A percentile compares a stretch with the other conserved stretches of the same genome.
Conservation (phyloP, 2,329 filamentous ascomycete genomes). For the Beauveria brongniartii region DNA sequence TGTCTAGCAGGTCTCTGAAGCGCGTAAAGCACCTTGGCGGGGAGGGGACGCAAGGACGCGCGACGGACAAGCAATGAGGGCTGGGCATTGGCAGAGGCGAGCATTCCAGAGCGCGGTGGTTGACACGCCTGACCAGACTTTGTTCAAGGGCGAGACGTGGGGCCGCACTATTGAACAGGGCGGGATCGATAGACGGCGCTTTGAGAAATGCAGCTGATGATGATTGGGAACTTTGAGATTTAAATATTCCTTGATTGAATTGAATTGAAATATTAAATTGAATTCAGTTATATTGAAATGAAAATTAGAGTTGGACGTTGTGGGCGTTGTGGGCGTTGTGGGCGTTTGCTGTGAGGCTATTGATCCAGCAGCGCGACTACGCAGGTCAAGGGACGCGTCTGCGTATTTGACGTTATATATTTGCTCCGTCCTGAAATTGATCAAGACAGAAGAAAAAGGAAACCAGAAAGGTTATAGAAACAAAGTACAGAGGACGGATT, state of each 20-base stretch:
- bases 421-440: background rate
- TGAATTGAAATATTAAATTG: background rate
- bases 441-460: background rate
- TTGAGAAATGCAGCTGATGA: constrained; percentile 1
- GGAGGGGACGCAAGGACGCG: background rate
- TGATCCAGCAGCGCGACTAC: background rate
- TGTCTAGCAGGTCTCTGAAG: constrained; percentile 12
- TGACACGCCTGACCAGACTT: constrained; percentile 2
- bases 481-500: background rate
- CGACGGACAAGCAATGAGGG: constrained; percentile 1
- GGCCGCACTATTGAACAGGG: constrained; percentile 8
- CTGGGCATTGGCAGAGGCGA: constrained; percentile 3
- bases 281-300: background rate
- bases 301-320: background rate
- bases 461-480: background rate
- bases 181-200: background rate
- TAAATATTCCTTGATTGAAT: background rate
- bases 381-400: background rate
- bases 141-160: constrained; percentile 19
- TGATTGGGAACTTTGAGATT: background rate
- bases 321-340: background rate
- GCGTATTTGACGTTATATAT: background rate
- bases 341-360: background rate
- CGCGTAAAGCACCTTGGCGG: constrained; percentile 7
- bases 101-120: constrained; percentile 22